Conservation (phyloP, 2,329 filamentous ascomycete species). For the Stachybotrys elegans region DNA sequence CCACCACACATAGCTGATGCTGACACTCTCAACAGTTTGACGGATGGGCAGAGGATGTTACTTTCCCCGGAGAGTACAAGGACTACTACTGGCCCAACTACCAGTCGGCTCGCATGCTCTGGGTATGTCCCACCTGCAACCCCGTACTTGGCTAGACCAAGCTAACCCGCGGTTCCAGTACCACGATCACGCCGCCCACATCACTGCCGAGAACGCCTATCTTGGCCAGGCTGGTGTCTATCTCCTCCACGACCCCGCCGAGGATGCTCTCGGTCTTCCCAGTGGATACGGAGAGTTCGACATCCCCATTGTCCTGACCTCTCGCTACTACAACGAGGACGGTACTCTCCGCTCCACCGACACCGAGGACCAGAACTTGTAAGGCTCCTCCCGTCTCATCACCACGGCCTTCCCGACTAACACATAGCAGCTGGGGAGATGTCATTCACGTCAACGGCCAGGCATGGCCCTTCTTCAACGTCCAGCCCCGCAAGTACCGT, state of each 20-base stretch:
- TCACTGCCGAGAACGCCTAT: conserved; percentile 51
- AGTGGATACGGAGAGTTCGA: conserved; percentile 45
- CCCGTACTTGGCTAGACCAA: too few species aligned
- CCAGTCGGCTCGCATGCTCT: conserved; percentile 45
- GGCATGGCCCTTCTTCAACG: conserved; percentile 53
- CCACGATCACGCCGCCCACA: neutral
- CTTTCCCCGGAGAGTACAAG: conserved; percentile 47
- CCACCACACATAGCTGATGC: conserved; percentile 23
- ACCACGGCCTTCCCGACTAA: neutral
- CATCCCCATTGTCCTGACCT: conserved; percentile 42
- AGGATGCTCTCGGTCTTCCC: conserved; percentile 44
- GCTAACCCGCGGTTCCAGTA: too few species aligned
- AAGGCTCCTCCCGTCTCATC: too few species aligned
- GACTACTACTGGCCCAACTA: conserved; percentile 59
- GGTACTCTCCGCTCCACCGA: conserved; percentile 42
- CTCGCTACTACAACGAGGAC: conserved; percentile 47
- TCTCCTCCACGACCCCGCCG: conserved; percentile 44
- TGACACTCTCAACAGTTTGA: too few species aligned
- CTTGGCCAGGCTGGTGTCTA: conserved; percentile 53
- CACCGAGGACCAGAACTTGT: conserved; percentile 23
- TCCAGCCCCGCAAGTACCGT: conserved; percentile 56
- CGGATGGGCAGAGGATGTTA: conserved; percentile 47
- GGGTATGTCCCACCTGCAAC: too few species aligned
- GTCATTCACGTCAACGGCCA: conserved; percentile 54
- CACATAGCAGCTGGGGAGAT: conserved; percentile 45